Evolutionary conservation across 1,284 basidiomycete genomes (phyloP).

Genomic region (Rhizoctonia solani): DNA sequence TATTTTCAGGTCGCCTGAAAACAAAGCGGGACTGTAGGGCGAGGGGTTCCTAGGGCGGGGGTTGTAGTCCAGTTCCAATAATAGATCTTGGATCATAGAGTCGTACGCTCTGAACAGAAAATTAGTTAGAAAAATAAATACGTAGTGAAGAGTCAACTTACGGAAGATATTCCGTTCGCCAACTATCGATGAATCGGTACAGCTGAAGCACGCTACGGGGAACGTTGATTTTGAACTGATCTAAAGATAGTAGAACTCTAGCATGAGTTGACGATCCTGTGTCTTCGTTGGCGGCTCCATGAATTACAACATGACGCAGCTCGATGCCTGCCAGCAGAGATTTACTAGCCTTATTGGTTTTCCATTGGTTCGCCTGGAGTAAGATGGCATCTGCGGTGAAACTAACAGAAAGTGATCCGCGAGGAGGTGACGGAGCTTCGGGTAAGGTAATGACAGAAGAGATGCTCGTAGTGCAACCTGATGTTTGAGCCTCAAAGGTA

Average conservation of each 20-base stretch:
- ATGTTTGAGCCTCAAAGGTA: constrained; percentile 33
- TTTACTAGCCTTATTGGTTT: constrained; percentile 7
- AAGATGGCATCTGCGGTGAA: not conserved
- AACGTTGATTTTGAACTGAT: constrained; percentile 46
- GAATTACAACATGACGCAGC: constrained; percentile 10
- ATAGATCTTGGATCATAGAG: constrained; percentile 62
- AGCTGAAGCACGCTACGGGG: constrained; percentile 78
- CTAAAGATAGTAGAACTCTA: constrained; percentile 5
- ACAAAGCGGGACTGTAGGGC: constrained; percentile 4
- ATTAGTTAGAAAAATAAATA: not conserved
- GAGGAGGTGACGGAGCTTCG: not conserved
- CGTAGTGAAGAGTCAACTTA: constrained; percentile 33
- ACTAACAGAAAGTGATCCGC: constrained; percentile 8
- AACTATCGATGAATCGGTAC: constrained; percentile 76
- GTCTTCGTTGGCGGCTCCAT: constrained; percentile 14
- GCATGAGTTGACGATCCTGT: not conserved
- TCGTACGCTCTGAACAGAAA: constrained; percentile 45
- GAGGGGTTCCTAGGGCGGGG: not conserved
- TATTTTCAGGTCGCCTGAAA: constrained; percentile 31
- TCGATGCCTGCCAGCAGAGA: constrained; percentile 18
- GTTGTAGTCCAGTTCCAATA: constrained; percentile 59
- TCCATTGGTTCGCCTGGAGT: constrained; percentile 9
- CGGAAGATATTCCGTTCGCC: constrained; percentile 76
- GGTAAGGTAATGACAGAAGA: not conserved
- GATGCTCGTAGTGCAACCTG: constrained; percentile 7